Conservation (phyloP, 495 filamentous ascomycete species). For the Aspergillus biplanus region DNA sequence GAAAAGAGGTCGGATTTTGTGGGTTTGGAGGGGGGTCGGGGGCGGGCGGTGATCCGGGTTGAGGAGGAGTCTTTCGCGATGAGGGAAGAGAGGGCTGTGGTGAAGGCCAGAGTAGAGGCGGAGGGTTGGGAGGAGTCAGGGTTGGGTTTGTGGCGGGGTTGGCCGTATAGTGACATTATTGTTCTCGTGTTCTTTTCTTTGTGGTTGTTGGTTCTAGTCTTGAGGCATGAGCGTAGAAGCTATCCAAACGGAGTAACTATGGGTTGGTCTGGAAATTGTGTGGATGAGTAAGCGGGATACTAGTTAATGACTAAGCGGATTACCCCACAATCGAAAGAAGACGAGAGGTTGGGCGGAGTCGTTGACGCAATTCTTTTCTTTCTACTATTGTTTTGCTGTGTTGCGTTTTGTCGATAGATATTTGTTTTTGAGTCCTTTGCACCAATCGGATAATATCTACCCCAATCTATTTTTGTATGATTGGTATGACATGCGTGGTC, state of each 20-base stretch:
- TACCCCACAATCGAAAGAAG: slow-evolving; percentile 13
- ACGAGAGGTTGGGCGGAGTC: slow-evolving; percentile 11
- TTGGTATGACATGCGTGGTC: too few relatives aligned
- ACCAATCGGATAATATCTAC: too few relatives aligned
- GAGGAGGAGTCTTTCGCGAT: slow-evolving; percentile 48
- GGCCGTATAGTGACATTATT: slow-evolving; percentile 66
- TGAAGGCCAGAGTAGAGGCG: slow-evolving; percentile 78
- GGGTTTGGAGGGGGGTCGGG: slow-evolving; percentile 65
- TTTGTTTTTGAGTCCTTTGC: too few relatives aligned
- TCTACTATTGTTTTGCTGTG: neutral
- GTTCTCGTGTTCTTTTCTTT: neutral
- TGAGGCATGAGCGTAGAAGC: too few relatives aligned
- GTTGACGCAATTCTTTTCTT: slow-evolving; percentile 3
- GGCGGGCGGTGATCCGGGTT: slow-evolving; percentile 46
- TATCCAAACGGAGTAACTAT: too few relatives aligned
- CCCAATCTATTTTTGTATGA: too few relatives aligned
- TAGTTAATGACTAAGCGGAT: slow-evolving; percentile 19
- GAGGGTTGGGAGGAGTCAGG: slow-evolving; percentile 59
- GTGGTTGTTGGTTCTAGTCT: neutral
- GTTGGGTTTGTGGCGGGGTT: slow-evolving; percentile 59
- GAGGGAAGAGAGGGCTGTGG: slow-evolving; percentile 73
- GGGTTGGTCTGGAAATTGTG: too few relatives aligned
- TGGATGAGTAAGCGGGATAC: too few relatives aligned
- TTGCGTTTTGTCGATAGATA: too few relatives aligned
- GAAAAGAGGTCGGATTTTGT: slow-evolving; percentile 72